Conservation (phyloP, 768 basidiomycete species). For the Pulveroboletus sp. region DNA sequence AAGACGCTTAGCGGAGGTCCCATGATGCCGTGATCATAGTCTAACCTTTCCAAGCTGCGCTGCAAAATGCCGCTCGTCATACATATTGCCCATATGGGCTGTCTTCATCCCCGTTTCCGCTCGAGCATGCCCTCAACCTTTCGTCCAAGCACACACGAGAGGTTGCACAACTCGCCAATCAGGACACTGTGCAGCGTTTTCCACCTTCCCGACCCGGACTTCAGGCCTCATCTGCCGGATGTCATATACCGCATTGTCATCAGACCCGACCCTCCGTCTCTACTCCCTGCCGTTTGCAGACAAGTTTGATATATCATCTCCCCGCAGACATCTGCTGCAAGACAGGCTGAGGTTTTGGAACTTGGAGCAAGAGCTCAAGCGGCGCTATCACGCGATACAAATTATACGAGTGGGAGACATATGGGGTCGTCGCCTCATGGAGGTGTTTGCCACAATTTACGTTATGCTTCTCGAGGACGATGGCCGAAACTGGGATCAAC, state of each 20-base stretch:
- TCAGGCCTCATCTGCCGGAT: constrained; percentile 35
- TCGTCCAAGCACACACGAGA: constrained; percentile 35
- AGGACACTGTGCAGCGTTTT: constrained; percentile 31
- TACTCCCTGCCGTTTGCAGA: constrained; percentile 39
- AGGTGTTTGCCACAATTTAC: constrained; percentile 51
- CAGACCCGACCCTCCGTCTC: constrained; percentile 30
- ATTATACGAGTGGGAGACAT: constrained; percentile 39
- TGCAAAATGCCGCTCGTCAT: constrained; percentile 28
- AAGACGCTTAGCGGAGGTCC: constrained; percentile 17
- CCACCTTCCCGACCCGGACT: constrained; percentile 27
- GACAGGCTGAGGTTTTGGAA: constrained; percentile 25
- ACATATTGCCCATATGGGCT: constrained; percentile 23
- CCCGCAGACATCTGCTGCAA: constrained; percentile 36
- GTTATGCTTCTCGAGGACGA: constrained; percentile 57
- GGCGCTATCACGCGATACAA: constrained; percentile 43
- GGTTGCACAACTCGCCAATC: constrained; percentile 32
- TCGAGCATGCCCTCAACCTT: constrained; percentile 33
- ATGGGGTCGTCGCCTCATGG: constrained; percentile 35
- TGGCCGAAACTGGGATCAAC: constrained; percentile 45
- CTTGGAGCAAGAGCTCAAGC: constrained; percentile 42
- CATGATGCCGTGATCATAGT: constrained; percentile 27
- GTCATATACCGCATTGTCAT: constrained; percentile 25
- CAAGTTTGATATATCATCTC: constrained; percentile 48
- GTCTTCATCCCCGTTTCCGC: constrained; percentile 11
- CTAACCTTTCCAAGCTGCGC: constrained; percentile 27